Evolutionary conservation across 208 protist genomes (phyloP), one percentile per base, ranked within the genome.

Genomic region (Trypanosoma lewisi): DNA sequence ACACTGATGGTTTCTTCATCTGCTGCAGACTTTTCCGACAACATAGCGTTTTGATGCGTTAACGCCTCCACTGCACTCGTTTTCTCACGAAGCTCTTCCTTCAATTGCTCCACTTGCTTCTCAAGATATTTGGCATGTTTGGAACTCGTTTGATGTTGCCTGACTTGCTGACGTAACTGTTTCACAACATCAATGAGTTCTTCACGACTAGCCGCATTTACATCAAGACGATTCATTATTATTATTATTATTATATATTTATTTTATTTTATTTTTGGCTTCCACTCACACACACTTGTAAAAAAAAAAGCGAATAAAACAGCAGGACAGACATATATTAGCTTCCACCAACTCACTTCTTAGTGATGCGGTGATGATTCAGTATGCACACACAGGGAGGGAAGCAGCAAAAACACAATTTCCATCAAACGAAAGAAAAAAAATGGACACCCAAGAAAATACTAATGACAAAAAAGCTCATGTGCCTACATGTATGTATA

Each of bases 1-100:
- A 70, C 70, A 11, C 72, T 75, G 33, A 91, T 91, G 9, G 88
- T 91, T 56, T 90, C 84, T 55, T 94, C 88, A 42, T 91, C 80
- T 23, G 59, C 79, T 0, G 77, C 84, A 23, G 73, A 80, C 57
- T 88, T 89, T 50, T 91, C 83, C 0, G 82, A 79, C 0, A 94
- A 61, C 33, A 79, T 62, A 6, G 52, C 67, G 34, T 63, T 82
- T 51, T 90, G 84, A 27, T 82, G 42, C 14, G 70, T 77, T 33
- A 94, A 62, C 11, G 79, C 83, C 6, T 49, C 63, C 19, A 94
- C 66, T 50, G 83, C 75, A 3, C 54, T 67, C 37, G 89, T 77
- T 34, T 85, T 89, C 44, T 87, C 85, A 1, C 71, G 49, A 34
- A 90, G 64, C 16, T 82, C 48, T 2, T 65, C 56, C 23, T 80